phyloP scores from a whole-genome alignment of 179 eudicot species.

The Sideroxylon spinosum region DNA sequence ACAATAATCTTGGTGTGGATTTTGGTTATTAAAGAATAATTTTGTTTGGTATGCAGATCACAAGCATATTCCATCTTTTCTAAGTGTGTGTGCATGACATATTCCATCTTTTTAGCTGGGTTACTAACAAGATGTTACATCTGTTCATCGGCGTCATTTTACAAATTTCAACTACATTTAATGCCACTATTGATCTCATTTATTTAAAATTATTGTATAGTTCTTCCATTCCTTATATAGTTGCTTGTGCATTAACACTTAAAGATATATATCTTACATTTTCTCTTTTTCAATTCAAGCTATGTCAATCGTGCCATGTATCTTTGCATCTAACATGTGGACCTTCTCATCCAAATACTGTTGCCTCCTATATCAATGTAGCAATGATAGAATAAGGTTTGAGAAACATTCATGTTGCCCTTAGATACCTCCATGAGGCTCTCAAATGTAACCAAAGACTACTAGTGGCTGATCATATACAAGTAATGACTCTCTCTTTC shows the following conservation, averaged over 20 bases:
- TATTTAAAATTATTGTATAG: not conserved
- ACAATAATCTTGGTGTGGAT: not conserved
- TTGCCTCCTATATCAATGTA: too few relatives aligned
- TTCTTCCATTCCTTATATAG: not conserved
- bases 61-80: too few relatives aligned
- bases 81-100: too few relatives aligned
- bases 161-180: not conserved
- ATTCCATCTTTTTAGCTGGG: not conserved
- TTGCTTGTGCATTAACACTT: not conserved
- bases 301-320: constrained; percentile 94
- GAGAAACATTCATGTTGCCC: constrained; percentile 93
- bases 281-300: constrained; percentile 30
- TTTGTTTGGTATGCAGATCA: not conserved
- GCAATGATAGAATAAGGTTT: constrained; percentile 99
- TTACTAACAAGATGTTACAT: not conserved
- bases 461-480: constrained; percentile 95
- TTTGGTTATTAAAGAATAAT: not conserved
- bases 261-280: not conserved
- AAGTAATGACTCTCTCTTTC: too few relatives aligned
- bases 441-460: too few relatives aligned
- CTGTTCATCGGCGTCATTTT: not conserved
- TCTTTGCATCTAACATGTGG: constrained; percentile 91
- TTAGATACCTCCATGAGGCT: constrained; percentile 95
- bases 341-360: constrained; percentile 96
- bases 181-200: not conserved